These are phyloP conservation scores for Puya raimondii DNA, from an alignment of 176 grass and related monocot species.

Conservation along the genomic window DNA sequence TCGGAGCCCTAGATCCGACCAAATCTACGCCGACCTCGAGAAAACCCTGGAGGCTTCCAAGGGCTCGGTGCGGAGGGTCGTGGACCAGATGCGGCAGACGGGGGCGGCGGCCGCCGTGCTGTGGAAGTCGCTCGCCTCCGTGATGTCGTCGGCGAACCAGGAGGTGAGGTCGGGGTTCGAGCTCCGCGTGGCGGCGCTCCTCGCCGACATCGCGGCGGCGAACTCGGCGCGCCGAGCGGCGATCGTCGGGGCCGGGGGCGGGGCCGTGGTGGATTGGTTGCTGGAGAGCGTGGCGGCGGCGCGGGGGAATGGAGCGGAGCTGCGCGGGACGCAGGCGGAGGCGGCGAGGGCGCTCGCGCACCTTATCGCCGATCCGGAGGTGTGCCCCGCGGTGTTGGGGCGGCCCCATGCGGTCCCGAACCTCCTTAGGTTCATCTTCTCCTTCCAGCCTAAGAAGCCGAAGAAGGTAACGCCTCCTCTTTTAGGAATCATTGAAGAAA, in stretches of 20 bases:
- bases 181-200: slow-evolving; percentile 73
- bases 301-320: slow-evolving; percentile 25
- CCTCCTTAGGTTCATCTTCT: slow-evolving; percentile 89
- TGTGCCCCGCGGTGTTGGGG: slow-evolving; percentile 51
- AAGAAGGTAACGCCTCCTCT: slow-evolving; percentile 46
- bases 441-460: slow-evolving; percentile 67
- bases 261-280: slow-evolving; percentile 82
- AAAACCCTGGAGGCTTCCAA: slow-evolving; percentile 61
- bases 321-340: slow-evolving; percentile 61
- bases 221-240: slow-evolving; percentile 54
- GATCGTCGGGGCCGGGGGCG: slow-evolving; percentile 62
- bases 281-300: slow-evolving; percentile 50
- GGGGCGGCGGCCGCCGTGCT: slow-evolving; percentile 56
- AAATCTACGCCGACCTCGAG: slow-evolving; percentile 44
- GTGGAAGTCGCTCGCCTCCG: slow-evolving; percentile 60
- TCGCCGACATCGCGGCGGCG: slow-evolving; percentile 78
- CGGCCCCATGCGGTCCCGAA: slow-evolving; percentile 58
- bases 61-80: slow-evolving; percentile 48
- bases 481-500: slow-evolving; percentile 1
- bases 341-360: slow-evolving; percentile 79
- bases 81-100: slow-evolving; percentile 67
- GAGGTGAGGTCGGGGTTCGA: slow-evolving; percentile 85
- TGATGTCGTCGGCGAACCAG: slow-evolving; percentile 86
- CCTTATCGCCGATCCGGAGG: slow-evolving; percentile 51
- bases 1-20: slow-evolving; percentile 24